Evolutionary conservation across 768 basidiomycete genomes (phyloP).

Genomic region (Coprinellus micaceus): DNA sequence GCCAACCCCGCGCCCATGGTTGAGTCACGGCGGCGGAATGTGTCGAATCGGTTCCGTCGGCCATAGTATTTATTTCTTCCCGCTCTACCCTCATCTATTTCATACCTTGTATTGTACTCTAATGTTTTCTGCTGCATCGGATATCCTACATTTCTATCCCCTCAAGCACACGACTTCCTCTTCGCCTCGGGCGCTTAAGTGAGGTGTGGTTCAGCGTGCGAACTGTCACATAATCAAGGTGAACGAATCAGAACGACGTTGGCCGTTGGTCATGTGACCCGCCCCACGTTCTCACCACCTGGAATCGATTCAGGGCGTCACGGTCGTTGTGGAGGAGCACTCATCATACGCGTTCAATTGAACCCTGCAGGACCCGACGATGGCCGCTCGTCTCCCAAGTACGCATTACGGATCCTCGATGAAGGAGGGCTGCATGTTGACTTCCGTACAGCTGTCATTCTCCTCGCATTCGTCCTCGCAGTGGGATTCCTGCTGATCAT

Average conservation of each 20-base stretch:
- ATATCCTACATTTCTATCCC: background rate
- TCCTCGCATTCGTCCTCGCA: conserved; percentile 95
- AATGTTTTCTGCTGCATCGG: background rate
- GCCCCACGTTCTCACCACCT: no score
- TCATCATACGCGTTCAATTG: background rate
- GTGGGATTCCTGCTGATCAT: conserved; percentile 98
- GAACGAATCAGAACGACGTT: no score
- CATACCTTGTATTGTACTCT: background rate
- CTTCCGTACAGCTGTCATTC: conserved; percentile 71
- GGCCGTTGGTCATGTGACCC: no score
- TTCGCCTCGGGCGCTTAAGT: background rate
- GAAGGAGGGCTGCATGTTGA: background rate
- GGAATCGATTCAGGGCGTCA: no score
- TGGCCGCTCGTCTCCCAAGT: conserved; percentile 75
- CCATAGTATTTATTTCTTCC: conserved; percentile 18
- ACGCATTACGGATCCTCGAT: conserved; percentile 20
- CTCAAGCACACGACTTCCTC: background rate
- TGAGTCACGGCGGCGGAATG: conserved; percentile 41
- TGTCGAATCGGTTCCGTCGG: conserved; percentile 31
- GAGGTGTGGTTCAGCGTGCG: background rate
- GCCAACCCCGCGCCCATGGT: conserved; percentile 30
- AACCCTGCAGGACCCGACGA: conserved; percentile 18
- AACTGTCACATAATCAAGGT: background rate
- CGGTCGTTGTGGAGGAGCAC: background rate
- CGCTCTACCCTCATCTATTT: background rate